These are phyloP conservation scores for Cytospora paraplurivora DNA, from an alignment of 2,329 filamentous ascomycete species.

Conservation along the genomic window DNA sequence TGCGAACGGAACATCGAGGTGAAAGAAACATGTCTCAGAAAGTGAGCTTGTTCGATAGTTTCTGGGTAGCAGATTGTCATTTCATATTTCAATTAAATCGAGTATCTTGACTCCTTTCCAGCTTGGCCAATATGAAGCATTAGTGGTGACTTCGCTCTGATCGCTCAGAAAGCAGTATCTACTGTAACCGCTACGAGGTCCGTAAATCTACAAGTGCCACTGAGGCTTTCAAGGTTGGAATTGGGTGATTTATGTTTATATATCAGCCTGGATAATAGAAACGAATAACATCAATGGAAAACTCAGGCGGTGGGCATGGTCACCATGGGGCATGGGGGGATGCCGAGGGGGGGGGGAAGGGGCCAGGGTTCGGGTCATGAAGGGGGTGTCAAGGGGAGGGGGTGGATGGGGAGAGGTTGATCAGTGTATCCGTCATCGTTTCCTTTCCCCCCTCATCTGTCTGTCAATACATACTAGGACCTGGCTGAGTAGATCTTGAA, in stretches of 20 bases:
- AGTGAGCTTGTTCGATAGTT: not conserved
- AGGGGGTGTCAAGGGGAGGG: not conserved
- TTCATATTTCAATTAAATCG: not conserved
- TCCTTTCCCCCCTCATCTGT: no score
- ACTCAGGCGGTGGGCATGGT: not conserved
- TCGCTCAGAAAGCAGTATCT: no score
- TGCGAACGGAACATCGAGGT: not conserved
- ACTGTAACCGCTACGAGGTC: no score
- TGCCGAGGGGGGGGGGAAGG: not conserved
- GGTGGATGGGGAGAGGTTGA: no score
- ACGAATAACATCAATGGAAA: no score
- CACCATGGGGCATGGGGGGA: not conserved
- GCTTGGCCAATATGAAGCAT: not conserved
- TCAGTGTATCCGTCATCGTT: not conserved
- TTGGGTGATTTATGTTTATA: no score
- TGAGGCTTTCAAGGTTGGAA: no score
- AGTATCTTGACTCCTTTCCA: not conserved
- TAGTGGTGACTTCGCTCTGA: no score
- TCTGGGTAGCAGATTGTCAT: not conserved
- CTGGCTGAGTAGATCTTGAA: no score
- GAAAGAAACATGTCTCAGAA: not conserved
- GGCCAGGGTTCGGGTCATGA: not conserved
- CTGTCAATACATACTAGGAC: no score
- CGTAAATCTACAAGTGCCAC: no score
- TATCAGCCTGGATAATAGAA: no score